Base-by-base conservation (phyloP, 192 early-diverging fungal genomes). In the Gaertneriomyces sp. region DNA sequence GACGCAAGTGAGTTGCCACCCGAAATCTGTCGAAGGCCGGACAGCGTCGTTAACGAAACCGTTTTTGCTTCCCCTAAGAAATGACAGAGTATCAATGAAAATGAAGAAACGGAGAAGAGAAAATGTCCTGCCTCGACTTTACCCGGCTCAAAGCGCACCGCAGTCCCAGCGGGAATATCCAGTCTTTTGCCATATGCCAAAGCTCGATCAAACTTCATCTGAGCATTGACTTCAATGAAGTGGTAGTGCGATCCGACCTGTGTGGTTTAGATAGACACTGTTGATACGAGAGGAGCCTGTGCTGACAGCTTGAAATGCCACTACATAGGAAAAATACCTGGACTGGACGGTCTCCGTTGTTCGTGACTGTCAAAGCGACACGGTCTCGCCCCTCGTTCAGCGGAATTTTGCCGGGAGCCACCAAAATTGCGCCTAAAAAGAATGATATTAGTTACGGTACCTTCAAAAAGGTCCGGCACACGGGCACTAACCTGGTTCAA, bases 181-280 rank as follows among this genome's bases (percentile, higher is more conserved):
- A 98, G 78, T 11, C 93, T 81, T 56, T 83, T 80, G 2, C 94
- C 96, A 68, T 96, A 96, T 2, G 93, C 84, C 4, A 88, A 67
- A 0, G 66, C 71, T 11, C 96, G 89, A 77, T 96, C 93, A 80
- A 98, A 96, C 55, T 70, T 60, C 14, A 98, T 77, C 38, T 63
- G 58, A 7, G 87, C 79, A 72, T 98, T 98, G 42, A 89, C 81
- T 74, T 98, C 96, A 58, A 95, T 92, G 69, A 98, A 92, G 67
- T 98, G 96, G 74, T 89, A 98, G 78, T 98, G 96, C 6, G 91
- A 93, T 10, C 96, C 96, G 45, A 98, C 87, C 88, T 90, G 58
- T 5, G 12, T 39, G 9, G 6, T 53, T 10, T 12, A 42, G 50
- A 45, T 12, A 42, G 50, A 45, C 40, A 43, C 19, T 7, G 9